Percentiles rank a stretch among this genome's conserved stretches.
Evolutionary conservation across 192 early-diverging fungal species (phyloP).

Genomic region (Lobosporangium transversale): DNA sequence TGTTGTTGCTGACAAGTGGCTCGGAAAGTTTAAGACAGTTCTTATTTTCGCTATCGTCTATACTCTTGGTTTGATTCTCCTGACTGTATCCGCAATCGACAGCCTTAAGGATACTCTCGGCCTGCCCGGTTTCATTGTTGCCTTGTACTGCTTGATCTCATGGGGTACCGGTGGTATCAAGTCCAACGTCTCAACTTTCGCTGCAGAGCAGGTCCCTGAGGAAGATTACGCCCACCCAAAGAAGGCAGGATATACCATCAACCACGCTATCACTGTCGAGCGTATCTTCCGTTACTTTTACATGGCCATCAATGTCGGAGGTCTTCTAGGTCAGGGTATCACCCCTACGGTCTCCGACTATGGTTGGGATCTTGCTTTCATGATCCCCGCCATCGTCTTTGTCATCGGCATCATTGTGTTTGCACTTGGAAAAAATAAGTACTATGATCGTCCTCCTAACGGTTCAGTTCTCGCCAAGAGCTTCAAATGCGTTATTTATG

Average conservation of each 20-base stretch:
- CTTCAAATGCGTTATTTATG: slow-evolving; percentile 48
- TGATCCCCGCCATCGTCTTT: slow-evolving; percentile 69
- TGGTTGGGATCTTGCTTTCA: slow-evolving; percentile 67
- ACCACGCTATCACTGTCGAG: slow-evolving; percentile 70
- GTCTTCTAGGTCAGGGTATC: slow-evolving; percentile 67
- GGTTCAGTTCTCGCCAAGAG: slow-evolving; percentile 65
- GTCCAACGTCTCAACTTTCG: slow-evolving; percentile 72
- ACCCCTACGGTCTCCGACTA: slow-evolving; percentile 64
- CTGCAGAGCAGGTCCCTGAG: slow-evolving; percentile 67
- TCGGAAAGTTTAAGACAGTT: slow-evolving; percentile 75
- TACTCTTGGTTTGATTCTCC: slow-evolving; percentile 61
- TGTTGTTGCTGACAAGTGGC: slow-evolving; percentile 67
- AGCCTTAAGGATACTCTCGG: slow-evolving; percentile 60
- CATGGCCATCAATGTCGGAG: slow-evolving; percentile 73
- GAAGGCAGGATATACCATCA: slow-evolving; percentile 63
- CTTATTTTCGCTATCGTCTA: slow-evolving; percentile 67
- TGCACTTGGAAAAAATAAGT: slow-evolving; percentile 60
- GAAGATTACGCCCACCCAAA: slow-evolving; percentile 64
- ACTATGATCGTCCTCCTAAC: slow-evolving; percentile 62
- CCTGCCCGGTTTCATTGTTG: slow-evolving; percentile 64
- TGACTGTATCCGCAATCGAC: slow-evolving; percentile 64
- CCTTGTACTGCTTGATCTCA: slow-evolving; percentile 66
- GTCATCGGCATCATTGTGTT: slow-evolving; percentile 63
- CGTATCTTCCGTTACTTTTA: slow-evolving; percentile 81
- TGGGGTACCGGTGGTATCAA: slow-evolving; percentile 74